phyloP scores from a whole-genome alignment of 305 asterid species.

The Solanum hybrid region DNA sequence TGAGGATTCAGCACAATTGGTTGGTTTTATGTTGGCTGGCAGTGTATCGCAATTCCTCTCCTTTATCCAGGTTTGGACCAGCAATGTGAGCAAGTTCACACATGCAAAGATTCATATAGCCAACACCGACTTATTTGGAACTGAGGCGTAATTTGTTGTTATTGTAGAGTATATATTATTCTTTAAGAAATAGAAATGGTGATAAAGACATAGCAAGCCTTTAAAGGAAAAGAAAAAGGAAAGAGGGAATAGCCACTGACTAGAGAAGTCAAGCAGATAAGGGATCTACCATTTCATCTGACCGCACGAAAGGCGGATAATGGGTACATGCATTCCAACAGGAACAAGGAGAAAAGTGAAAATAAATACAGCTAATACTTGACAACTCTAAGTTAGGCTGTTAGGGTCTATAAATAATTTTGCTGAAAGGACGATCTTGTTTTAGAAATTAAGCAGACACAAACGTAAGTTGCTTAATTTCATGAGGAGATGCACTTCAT shows the following conservation, averaged over 20 bases:
- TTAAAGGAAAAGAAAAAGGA: neutral
- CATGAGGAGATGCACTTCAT: neutral
- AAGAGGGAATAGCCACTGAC: neutral
- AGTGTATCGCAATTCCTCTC: neutral
- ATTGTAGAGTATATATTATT: neutral
- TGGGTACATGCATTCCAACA: neutral
- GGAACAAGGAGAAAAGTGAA: neutral
- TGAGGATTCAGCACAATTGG: neutral
- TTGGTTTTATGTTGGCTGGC: neutral
- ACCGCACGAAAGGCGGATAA: neutral
- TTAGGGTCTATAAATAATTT: neutral
- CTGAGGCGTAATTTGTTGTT: neutral
- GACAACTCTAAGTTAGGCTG: neutral
- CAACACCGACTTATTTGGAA: neutral
- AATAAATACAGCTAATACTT: neutral
- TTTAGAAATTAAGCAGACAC: neutral
- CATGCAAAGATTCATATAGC: neutral
- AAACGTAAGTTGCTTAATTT: neutral
- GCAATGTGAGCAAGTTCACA: neutral
- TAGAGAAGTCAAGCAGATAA: neutral
- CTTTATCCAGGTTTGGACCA: neutral
- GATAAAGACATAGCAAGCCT: neutral
- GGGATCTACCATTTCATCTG: neutral
- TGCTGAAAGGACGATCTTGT: neutral
- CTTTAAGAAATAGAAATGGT: neutral